Evolutionary conservation across 352 stramenopile genomes (phyloP), one percentile per base, ranked within the genome.

Genomic region (Pelagophyceae sp.): DNA sequence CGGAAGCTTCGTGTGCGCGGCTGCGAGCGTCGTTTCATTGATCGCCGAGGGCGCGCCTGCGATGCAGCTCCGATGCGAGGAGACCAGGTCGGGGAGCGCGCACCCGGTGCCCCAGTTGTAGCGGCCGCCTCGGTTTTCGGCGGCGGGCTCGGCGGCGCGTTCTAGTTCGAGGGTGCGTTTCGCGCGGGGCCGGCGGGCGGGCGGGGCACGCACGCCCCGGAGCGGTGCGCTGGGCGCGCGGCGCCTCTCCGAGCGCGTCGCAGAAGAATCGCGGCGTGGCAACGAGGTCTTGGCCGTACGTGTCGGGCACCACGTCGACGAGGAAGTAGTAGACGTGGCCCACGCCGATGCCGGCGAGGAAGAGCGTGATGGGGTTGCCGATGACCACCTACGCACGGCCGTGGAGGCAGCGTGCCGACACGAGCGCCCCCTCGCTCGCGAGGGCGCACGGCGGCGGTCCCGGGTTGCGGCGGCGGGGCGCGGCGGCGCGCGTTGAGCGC

Each of bases 251-350:
- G 58, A 67, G 31, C 11, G 31, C 11, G 29, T 67, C 58, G 23
- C 23, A 35, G 29, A 67, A 15, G 58, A 67, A 67, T 27, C 29
- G 33, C 2, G 67, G 35, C 67, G 37, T 51, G 33, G 23, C 29
- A 23, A 74, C 67, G 29, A 74, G 6, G 27, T 60, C 35, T 2
- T 25, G 17, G 27, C 67, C 67, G 67, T 74, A 74, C 1, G 33
- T 58, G 2, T 51, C 67, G 15, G 90, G 90, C 50, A 94, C 81
- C 75, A 93, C 89, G 80, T 94, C 90, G 67, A 94, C 80, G 65
- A 93, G 67, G 72, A 94, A 94, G 83, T 94, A 94, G 85, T 93
- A 94, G 61, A 93, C 77, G 82, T 94, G 90, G n/a, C 90, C 90
- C 11, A 88, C 88, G 20, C 92, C 80, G 27, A 94, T 85, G 0